Conservation (phyloP, 176 grass and related monocot genomes). For the Oropetium thomaeum region DNA sequence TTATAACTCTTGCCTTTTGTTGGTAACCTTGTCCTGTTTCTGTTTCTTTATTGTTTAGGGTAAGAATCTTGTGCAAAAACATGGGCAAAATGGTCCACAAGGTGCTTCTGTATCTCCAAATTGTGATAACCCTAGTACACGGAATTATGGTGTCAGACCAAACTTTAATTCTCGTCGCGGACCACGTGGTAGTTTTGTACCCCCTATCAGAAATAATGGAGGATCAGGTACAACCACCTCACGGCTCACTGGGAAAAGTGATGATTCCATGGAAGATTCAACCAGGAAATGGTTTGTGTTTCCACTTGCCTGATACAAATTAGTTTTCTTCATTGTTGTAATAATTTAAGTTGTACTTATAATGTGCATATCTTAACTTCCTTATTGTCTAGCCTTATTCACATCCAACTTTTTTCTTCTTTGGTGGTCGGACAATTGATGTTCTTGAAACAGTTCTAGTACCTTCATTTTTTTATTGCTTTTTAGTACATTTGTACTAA, state of each 20-base stretch:
- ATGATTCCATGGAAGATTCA: slow-evolving; percentile 91
- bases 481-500: too few species aligned
- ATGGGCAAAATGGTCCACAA: slow-evolving; percentile 41
- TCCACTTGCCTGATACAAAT: background rate
- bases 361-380: background rate
- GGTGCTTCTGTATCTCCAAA: slow-evolving; percentile 63
- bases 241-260: slow-evolving; percentile 64
- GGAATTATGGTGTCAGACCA: slow-evolving; percentile 69
- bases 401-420: background rate
- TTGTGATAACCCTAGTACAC: slow-evolving; percentile 52
- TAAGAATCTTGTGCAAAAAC: slow-evolving; percentile 59
- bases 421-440: background rate
- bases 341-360: slow-evolving; percentile 14
- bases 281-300: slow-evolving; percentile 85
- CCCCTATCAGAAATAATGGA: slow-evolving; percentile 83
- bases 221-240: slow-evolving; percentile 52
- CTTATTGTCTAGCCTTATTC: background rate
- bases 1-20: background rate
- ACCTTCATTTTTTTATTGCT: too few species aligned
- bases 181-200: slow-evolving; percentile 87
- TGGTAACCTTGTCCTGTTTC: background rate
- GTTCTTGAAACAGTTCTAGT: background rate
- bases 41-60: slow-evolving; percentile 42
- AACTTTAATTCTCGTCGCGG: slow-evolving; percentile 71
- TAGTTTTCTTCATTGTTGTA: slow-evolving; percentile 7